These are phyloP conservation scores for Prunus campanulata DNA, from an alignment of 306 rosid genomes.

Conservation along the genomic window DNA sequence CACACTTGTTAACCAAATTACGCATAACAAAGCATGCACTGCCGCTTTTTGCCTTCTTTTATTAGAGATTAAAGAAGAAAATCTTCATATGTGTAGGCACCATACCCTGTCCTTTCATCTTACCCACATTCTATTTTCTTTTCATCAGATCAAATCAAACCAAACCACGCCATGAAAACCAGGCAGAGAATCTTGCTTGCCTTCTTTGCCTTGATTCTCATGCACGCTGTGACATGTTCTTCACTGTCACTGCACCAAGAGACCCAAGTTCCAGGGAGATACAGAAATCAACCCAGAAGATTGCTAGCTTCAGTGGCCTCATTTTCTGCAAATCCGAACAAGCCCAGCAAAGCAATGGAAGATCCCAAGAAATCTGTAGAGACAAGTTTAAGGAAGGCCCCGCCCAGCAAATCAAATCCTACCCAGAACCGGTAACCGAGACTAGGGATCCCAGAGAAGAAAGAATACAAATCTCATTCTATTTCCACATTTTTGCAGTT, in stretches of 20 bases:
- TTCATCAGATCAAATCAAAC: not conserved
- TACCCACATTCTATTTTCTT: constrained; percentile 10
- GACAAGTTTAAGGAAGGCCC: constrained; percentile 55
- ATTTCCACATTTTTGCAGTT: constrained; percentile 39
- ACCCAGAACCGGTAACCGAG: constrained; percentile 53
- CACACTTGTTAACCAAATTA: constrained; percentile 13
- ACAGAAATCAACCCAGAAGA: constrained; percentile 40
- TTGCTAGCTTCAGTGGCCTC: constrained; percentile 38
- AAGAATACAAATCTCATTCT: constrained; percentile 26
- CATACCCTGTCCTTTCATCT: constrained; percentile 6
- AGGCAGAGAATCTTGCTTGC: constrained; percentile 33
- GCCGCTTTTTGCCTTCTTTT: constrained; percentile 2
- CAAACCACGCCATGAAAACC: constrained; percentile 47
- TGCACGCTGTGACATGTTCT: constrained; percentile 25
- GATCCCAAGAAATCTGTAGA: constrained; percentile 40
- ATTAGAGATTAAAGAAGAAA: not conserved
- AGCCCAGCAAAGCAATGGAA: constrained; percentile 29
- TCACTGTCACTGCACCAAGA: constrained; percentile 31
- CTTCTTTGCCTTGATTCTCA: constrained; percentile 43
- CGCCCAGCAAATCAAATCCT: constrained; percentile 69
- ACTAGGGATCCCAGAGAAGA: constrained; percentile 29
- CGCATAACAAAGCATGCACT: constrained; percentile 26
- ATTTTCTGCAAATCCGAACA: constrained; percentile 30
- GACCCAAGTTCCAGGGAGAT: constrained; percentile 23
- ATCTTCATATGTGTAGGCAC: constrained; percentile 25